Evolutionary conservation across 2,329 filamentous ascomycete genomes (phyloP).

Genomic region (Hymenotorrendiella dingleyae): DNA sequence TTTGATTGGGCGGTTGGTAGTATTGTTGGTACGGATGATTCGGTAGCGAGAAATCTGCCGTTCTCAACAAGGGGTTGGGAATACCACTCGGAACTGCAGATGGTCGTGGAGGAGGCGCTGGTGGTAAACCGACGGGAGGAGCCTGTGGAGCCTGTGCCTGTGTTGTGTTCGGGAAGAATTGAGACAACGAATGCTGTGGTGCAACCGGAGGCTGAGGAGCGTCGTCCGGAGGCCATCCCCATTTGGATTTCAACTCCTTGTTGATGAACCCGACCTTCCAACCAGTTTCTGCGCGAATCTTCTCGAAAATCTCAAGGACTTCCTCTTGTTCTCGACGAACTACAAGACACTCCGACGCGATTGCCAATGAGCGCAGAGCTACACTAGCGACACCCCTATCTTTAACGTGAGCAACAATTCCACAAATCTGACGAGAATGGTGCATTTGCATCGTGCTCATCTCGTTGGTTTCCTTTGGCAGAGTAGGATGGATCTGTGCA

Average conservation of each 20-base stretch:
- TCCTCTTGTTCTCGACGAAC: conserved; percentile 71
- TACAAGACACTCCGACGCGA: conserved; percentile 68
- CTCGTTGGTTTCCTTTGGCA: conserved; percentile 50
- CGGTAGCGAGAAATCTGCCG: conserved; percentile 69
- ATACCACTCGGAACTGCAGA: conserved; percentile 37
- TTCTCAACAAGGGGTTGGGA: conserved; percentile 64
- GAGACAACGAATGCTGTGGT: conserved; percentile 21
- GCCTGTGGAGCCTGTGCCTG: conserved; percentile 18
- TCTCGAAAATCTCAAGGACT: conserved; percentile 68
- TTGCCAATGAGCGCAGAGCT: conserved; percentile 70
- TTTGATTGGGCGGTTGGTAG: conserved; percentile 65
- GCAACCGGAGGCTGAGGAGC: conserved; percentile 21
- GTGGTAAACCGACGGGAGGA: conserved; percentile 19
- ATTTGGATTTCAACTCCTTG: conserved; percentile 65
- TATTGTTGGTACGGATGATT: conserved; percentile 77
- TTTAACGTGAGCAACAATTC: conserved; percentile 79
- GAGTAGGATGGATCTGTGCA: conserved; percentile 70
- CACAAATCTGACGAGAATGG: conserved; percentile 81
- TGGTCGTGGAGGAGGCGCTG: conserved; percentile 17
- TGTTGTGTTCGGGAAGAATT: conserved; percentile 25
- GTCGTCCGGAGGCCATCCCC: conserved; percentile 58
- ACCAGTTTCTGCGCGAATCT: conserved; percentile 69
- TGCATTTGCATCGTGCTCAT: conserved; percentile 65
- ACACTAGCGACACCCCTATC: conserved; percentile 74
- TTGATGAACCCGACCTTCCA: conserved; percentile 72